These are phyloP conservation scores for Fraxinus anomala DNA, from an alignment of 257 asterid species.

Conservation along the genomic window DNA sequence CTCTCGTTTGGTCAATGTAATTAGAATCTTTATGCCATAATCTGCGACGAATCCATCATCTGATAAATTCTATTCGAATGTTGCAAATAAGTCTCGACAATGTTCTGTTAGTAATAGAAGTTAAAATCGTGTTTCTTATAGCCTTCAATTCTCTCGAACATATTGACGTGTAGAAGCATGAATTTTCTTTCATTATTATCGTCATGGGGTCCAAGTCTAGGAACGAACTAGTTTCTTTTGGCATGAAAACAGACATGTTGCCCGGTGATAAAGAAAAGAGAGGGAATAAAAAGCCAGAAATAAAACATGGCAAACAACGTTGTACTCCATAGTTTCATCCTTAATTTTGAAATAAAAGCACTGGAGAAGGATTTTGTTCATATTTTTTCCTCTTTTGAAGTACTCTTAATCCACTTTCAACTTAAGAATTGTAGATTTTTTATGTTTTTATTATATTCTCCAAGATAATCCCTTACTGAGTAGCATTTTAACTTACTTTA, in stretches of 20 bases:
- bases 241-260: neutral
- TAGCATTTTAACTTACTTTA: neutral
- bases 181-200: neutral
- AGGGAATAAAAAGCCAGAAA: neutral
- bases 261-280: neutral
- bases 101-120: neutral
- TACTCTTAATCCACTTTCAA: neutral
- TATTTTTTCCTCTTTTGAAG: neutral
- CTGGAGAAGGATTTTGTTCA: neutral
- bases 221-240: neutral
- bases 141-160: neutral
- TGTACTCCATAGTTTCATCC: neutral
- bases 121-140: no score
- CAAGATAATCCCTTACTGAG: neutral
- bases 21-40: no score
- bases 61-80: no score
- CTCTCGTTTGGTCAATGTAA: no score
- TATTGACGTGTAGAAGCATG: no score
- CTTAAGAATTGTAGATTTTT: neutral
- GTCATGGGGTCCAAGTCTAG: neutral
- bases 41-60: no score
- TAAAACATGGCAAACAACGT: constrained; percentile 3
- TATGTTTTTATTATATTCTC: neutral
- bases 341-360: neutral
- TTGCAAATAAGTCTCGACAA: neutral